Evolutionary conservation across 176 grass and related monocot species (phyloP).

Genomic region (Carex scoparia): DNA sequence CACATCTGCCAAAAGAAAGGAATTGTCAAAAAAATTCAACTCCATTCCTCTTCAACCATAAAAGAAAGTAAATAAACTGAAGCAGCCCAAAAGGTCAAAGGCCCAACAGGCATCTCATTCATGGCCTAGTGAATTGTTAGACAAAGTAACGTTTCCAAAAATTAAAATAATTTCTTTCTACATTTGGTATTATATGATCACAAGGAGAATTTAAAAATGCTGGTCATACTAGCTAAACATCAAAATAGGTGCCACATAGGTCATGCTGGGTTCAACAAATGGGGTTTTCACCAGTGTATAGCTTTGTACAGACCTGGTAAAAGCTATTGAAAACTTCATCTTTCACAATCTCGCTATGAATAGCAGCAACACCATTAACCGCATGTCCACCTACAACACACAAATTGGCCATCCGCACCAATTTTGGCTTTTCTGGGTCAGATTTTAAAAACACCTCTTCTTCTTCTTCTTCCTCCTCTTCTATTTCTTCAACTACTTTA

Average conservation of each 20-base stretch:
- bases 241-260: slow-evolving; percentile 2
- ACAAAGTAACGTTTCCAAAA: not conserved
- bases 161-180: not conserved
- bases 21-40: not conserved
- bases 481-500: slow-evolving; percentile 31
- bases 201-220: not conserved
- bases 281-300: not conserved
- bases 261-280: not conserved
- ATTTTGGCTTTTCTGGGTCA: slow-evolving; percentile 61
- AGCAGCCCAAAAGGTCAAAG: not conserved
- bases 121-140: not conserved
- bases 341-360: slow-evolving; percentile 99
- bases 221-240: not conserved
- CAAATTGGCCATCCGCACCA: slow-evolving; percentile 89
- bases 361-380: slow-evolving; percentile 95
- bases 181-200: not conserved
- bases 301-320: slow-evolving; percentile 62
- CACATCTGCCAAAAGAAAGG: slow-evolving; percentile 62
- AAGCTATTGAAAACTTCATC: slow-evolving; percentile 95
- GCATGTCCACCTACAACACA: slow-evolving; percentile 89
- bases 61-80: not conserved
- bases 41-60: not conserved
- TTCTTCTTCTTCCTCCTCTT: slow-evolving; percentile 43
- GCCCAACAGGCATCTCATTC: not conserved
- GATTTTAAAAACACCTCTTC: slow-evolving; percentile 64